phyloP scores from a whole-genome alignment of 1,139 yeast genomes.

The Taiozyma sp. region DNA sequence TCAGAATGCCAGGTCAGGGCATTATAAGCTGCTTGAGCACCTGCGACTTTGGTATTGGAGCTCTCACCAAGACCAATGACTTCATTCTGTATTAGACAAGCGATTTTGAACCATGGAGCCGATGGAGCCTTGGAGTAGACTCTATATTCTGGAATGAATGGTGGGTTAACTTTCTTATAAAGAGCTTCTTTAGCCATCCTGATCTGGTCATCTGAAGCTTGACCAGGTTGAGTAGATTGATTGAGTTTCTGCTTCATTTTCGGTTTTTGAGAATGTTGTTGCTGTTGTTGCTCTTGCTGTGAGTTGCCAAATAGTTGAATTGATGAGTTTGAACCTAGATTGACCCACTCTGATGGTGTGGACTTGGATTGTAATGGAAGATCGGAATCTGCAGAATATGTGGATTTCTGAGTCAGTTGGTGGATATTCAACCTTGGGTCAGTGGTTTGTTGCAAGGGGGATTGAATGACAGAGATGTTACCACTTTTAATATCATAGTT shows the following conservation, averaged over 20 bases:
- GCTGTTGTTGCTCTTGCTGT: neutral
- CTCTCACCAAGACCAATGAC: constrained; percentile 58
- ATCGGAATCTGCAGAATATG: neutral
- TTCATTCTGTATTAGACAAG: constrained; percentile 30
- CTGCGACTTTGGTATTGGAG: constrained; percentile 56
- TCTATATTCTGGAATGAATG: constrained; percentile 6
- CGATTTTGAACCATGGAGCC: constrained; percentile 29
- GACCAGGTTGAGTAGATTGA: neutral
- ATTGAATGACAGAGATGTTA: neutral
- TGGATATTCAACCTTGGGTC: neutral
- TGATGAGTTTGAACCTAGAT: neutral
- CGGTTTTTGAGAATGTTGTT: neutral
- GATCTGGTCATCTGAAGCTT: constrained; percentile 19
- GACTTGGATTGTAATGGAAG: neutral
- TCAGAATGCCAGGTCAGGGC: constrained; percentile 34
- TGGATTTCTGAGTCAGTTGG: neutral
- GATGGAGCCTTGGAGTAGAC: neutral
- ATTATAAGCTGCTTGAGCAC: constrained; percentile 68
- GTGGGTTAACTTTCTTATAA: constrained; percentile 5
- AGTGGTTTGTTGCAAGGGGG: neutral
- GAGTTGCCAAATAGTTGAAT: neutral
- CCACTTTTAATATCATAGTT: constrained; percentile 1
- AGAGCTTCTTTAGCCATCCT: constrained; percentile 7
- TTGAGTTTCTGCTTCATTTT: too few relatives aligned
- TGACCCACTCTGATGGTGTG: neutral